Evolutionary conservation across 1,284 basidiomycete species (phyloP), one percentile per base, ranked within the genome.

Genomic region (Ustilago bromivora): DNA sequence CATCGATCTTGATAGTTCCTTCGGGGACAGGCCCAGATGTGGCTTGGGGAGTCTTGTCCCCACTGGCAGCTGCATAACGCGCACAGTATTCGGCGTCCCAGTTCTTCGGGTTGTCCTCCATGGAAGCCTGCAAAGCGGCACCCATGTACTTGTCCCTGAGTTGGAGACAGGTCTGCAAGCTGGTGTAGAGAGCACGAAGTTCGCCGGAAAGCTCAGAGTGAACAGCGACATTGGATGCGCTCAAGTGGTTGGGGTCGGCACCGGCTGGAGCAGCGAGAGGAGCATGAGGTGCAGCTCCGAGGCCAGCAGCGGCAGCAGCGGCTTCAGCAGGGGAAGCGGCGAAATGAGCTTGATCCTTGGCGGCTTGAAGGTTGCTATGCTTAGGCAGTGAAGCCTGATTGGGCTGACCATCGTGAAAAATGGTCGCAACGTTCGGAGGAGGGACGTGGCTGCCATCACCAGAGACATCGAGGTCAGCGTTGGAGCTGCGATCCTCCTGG

Each of bases 111-210:
- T 86, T 85, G 66, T 85, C 85, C 49, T 84, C 80, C 56, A 80
- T 72, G 38, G 68, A 52, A n/a, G 69, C 76, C 62, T 86, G 85
- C n/a, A 82, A 73, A 49, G 77, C 80, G 59, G 68, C 75, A 31
- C 60, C 61, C 82, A 86, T 86, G 75, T 85, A 86, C 71, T 84
- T 83, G 61, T 85, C 82, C n/a, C 85, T 69, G 23, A 86, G 80
- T 53, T 73, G 57, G 31, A 85, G 70, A 60, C 85, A 86, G 28
- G 69, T 71, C 55, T 84, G 85, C 51, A 86, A 61, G 59, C 75
- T 80, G 8, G 61, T 55, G 70, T 84, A 85, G 9, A 86, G 68
- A 17, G 76, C 64, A 19, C 70, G 63, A 10, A 84, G 78, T 61
- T 86, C 85, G 17, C 75, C 67, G 5, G 83, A 82, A 32, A 85